These are phyloP conservation scores for Houttuynia cordata DNA, from an alignment of 164 flowering plant genomes.

Conservation along the genomic window DNA sequence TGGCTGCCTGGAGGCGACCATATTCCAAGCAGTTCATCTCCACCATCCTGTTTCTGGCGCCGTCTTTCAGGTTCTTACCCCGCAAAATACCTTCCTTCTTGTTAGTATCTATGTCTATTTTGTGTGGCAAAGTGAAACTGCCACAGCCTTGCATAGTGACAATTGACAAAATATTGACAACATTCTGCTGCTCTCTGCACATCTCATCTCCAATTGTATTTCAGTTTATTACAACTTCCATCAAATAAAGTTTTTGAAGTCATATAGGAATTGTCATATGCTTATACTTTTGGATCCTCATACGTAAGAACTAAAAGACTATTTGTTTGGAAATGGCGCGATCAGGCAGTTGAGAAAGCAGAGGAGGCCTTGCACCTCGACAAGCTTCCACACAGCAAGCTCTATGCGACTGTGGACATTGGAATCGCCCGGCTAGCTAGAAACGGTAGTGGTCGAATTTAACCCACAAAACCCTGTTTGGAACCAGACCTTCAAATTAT, in stretches of 20 bases:
- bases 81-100: no score
- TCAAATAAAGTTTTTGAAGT: no score
- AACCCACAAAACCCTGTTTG: constrained; percentile 46
- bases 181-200: no score
- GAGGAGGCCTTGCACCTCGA: not conserved
- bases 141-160: no score
- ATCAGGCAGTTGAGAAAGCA: not conserved
- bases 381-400: not conserved
- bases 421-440: constrained; percentile 51
- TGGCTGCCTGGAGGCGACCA: not conserved
- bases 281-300: no score
- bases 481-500: constrained; percentile 79
- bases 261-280: no score
- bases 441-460: constrained; percentile 22
- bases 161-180: no score
- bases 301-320: not conserved
- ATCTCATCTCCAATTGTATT: no score
- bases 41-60: not conserved
- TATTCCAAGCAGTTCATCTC: not conserved
- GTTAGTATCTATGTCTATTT: not conserved
- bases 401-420: constrained; percentile 60
- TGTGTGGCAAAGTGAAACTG: not conserved
- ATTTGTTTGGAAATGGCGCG: not conserved
- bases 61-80: not conserved
- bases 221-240: no score